Evolutionary conservation across 2,329 filamentous ascomycete genomes (phyloP).

Genomic region (Teratosphaeriaceae sp.): DNA sequence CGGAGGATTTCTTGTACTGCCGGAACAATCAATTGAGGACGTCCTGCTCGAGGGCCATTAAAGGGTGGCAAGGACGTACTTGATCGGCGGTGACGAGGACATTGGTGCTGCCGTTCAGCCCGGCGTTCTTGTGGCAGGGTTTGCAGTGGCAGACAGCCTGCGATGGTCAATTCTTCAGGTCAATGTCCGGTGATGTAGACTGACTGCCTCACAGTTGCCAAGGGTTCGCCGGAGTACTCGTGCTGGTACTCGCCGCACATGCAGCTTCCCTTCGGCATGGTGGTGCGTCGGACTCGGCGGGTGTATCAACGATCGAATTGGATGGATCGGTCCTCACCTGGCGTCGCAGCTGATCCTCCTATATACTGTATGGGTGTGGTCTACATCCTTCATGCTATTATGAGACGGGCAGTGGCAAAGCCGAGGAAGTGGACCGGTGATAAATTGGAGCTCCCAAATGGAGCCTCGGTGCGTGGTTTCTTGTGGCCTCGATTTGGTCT

Average conservation of each 20-base stretch:
- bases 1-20: constrained; percentile 26
- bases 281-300: background rate
- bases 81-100: constrained; percentile 21
- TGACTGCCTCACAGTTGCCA: constrained; percentile 18
- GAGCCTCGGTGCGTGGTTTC: too few species aligned
- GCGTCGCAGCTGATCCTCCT: too few species aligned
- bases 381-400: too few species aligned
- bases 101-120: constrained; percentile 26
- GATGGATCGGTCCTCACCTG: too few species aligned
- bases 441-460: too few species aligned
- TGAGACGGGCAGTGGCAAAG: too few species aligned
- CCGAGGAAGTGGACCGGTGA: too few species aligned
- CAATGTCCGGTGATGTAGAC: too few species aligned
- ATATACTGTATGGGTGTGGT: too few species aligned
- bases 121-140: constrained; percentile 28
- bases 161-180: too few species aligned
- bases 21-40: background rate
- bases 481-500: too few species aligned
- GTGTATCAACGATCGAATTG: too few species aligned
- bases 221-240: constrained; percentile 27
- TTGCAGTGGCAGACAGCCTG: constrained; percentile 25
- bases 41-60: background rate
- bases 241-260: constrained; percentile 32
- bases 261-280: constrained; percentile 24
- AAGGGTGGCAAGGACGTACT: constrained; percentile 9